Base-by-base conservation (phyloP, 805 yeast genomes). In the Barnettozyma californica region DNA sequence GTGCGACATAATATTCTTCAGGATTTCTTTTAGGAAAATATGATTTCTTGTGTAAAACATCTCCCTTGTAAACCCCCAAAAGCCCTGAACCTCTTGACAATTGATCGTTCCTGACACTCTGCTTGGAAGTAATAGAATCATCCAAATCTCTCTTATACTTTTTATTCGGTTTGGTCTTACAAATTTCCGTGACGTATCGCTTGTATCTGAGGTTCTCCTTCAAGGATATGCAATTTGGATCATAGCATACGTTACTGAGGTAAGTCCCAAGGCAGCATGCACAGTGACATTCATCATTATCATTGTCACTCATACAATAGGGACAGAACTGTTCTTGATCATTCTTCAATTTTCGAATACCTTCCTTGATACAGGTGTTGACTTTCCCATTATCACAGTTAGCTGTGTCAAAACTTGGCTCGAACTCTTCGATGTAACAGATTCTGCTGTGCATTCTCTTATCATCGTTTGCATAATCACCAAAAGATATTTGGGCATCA, bases 281-380 rank as follows among this genome's bases (percentile, higher is more conserved):
- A 48, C 63, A 58, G 13, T 62, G 62, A 35, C 63, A 60, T 37
- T 58, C 62, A 49, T 60, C 63, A 41, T 57, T 58, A 2, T 56
- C 61, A 37, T 60, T 60, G 38, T 58, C 53, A 43, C 58, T 60
- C n/a, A 45, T 55, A 47, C 63, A 60, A 34, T 57, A 58, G 1
- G 63, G 63, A 27, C 63, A 60, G 31, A 58, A 57, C 20, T 57
- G 51, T 23, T 50, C 53, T 4, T 60, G 60, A 38, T 60, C 57
- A 18, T 55, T 50, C 21, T 54, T 49, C 37, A 60, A 47, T 25
- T 29, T 44, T 25, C 34, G 44, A 18, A 60, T 54, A 7, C 60
- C 59, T 18, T 57, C 58, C 35, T 57, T 55, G 41, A 60, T 53
- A 41, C 63, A 60, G 3, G 25, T 33, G 26, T 57, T 58, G 8